Evolutionary conservation across 2,329 filamentous ascomycete species (phyloP).

Genomic region (Fusarium xyrophilum): DNA sequence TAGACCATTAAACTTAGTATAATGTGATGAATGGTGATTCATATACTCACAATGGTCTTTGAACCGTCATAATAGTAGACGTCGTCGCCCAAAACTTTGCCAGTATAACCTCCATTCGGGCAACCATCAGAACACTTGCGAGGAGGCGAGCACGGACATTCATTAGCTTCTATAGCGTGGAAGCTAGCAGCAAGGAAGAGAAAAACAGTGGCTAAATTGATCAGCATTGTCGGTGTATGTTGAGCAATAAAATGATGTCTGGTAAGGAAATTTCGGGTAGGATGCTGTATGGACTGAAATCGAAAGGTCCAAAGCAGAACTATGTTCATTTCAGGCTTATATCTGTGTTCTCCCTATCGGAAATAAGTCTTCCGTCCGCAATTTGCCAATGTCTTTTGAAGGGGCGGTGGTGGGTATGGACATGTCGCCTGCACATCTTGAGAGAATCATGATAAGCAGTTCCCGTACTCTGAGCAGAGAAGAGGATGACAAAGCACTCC

Average conservation of each 20-base stretch:
- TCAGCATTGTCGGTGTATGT: background rate
- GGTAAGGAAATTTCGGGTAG: no score
- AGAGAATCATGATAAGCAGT: background rate
- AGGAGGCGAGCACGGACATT: background rate
- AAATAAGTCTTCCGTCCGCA: no score
- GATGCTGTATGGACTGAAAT: fast-evolving
- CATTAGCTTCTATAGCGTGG: fast-evolving
- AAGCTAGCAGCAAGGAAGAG: background rate
- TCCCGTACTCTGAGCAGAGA: fast-evolving
- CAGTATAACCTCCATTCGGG: background rate
- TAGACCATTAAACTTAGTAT: fast-evolving
- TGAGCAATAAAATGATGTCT: fast-evolving
- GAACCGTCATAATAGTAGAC: background rate
- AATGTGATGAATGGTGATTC: fast-evolving
- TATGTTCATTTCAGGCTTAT: fast-evolving
- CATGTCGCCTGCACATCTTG: background rate
- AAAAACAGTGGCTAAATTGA: fast-evolving
- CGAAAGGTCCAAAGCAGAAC: fast-evolving
- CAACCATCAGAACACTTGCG: background rate
- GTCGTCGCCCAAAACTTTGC: fast-evolving
- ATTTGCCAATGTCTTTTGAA: fast-evolving
- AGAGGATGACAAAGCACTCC: background rate
- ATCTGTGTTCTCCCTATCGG: no score
- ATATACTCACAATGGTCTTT: background rate
- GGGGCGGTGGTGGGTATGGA: fast-evolving